These are phyloP conservation scores for Odontarrhena argentea DNA, from an alignment of 345 rosid species.

Conservation along the genomic window DNA sequence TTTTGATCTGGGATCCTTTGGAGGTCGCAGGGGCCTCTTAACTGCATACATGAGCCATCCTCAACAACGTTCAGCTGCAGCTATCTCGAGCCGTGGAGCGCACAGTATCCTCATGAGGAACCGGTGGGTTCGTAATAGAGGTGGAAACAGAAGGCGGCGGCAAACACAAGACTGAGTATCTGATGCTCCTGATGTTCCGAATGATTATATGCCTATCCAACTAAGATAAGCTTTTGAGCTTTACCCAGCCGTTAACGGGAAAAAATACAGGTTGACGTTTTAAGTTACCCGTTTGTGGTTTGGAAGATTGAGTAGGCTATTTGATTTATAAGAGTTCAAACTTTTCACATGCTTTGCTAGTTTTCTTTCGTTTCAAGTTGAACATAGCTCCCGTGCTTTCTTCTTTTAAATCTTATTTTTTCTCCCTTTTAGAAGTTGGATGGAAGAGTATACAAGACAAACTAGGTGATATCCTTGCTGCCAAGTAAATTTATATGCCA, in stretches of 20 bases:
- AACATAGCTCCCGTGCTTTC: neutral
- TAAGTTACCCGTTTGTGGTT: slow-evolving; percentile 27
- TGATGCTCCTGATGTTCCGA: neutral
- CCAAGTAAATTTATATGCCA: too few species aligned
- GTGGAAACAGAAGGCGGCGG: slow-evolving; percentile 41
- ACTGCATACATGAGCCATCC: slow-evolving; percentile 38
- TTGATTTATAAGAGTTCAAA: slow-evolving; percentile 9
- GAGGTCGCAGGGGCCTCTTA: neutral
- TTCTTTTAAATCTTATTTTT: neutral
- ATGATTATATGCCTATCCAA: neutral
- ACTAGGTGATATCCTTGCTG: too few species aligned
- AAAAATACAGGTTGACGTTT: neutral
- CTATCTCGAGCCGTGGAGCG: slow-evolving; percentile 38
- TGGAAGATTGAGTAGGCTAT: slow-evolving; percentile 20
- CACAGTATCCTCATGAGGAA: slow-evolving; percentile 49
- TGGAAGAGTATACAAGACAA: neutral
- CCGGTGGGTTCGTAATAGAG: slow-evolving; percentile 45
- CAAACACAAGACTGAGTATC: slow-evolving; percentile 17
- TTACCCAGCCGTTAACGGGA: slow-evolving; percentile 7
- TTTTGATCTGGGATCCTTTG: slow-evolving; percentile 46
- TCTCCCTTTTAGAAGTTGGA: neutral
- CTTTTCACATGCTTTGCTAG: slow-evolving; percentile 26
- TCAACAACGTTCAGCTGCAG: slow-evolving; percentile 42
- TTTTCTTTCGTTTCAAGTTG: slow-evolving; percentile 19
- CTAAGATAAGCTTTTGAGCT: slow-evolving; percentile 19